Evolutionary conservation across 176 grass and related monocot species (phyloP).

Genomic region (Triticum urartu): DNA sequence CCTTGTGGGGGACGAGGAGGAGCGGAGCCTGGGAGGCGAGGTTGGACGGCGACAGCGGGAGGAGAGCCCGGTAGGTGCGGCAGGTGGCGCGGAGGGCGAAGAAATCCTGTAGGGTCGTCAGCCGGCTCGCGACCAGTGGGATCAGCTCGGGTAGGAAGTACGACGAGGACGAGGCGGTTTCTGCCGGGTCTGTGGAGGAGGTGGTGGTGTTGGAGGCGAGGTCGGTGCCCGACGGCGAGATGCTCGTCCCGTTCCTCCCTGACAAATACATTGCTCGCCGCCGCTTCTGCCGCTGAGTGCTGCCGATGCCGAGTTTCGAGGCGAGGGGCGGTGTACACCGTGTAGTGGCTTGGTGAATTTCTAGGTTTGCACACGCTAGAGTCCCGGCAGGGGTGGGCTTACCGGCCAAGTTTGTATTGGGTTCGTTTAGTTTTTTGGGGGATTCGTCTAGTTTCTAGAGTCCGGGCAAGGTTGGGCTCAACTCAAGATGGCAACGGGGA

Average conservation of each 20-base stretch:
- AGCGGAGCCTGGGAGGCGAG: constrained; percentile 50
- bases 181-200: neutral
- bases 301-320: too few relatives aligned
- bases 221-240: neutral
- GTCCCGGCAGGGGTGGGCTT: too few relatives aligned
- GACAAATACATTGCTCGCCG: neutral
- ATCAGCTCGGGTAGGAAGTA: constrained; percentile 26
- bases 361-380: too few relatives aligned
- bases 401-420: too few relatives aligned
- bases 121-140: constrained; percentile 32
- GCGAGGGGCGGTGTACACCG: neutral
- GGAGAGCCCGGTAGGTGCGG: constrained; percentile 37
- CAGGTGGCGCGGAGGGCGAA: constrained; percentile 45
- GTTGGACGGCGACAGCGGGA: constrained; percentile 18
- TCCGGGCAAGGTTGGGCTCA: too few relatives aligned
- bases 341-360: too few relatives aligned
- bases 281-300: too few relatives aligned
- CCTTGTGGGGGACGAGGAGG: constrained; percentile 41
- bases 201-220: neutral
- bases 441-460: too few relatives aligned
- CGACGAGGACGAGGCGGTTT: constrained; percentile 15
- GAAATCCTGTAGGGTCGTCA: constrained; percentile 51
- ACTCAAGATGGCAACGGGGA: too few relatives aligned
- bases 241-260: neutral
- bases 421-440: too few relatives aligned